Evolutionary conservation across 768 basidiomycete species (phyloP).

Genomic region (Omphalotus guepiniiformis): DNA sequence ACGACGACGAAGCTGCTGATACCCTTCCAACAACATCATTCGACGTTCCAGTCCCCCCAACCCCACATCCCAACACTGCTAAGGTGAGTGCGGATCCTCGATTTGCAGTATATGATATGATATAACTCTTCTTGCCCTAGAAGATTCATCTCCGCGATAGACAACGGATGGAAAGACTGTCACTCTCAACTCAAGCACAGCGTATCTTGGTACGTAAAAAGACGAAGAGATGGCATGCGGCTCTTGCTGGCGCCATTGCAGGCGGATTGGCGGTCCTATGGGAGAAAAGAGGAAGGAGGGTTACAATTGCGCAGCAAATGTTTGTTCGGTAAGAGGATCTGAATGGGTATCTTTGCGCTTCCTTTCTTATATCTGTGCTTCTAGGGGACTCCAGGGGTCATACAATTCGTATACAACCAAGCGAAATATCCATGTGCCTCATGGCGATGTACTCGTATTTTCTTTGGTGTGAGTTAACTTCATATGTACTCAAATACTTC

Average conservation of each 20-base stretch:
- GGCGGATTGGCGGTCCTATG: slow-evolving; percentile 73
- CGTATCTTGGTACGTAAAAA: slow-evolving; percentile 59
- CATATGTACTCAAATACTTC: not conserved
- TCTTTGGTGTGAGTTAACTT: slow-evolving; percentile 52
- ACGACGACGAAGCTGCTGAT: slow-evolving; percentile 23
- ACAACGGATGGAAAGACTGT: slow-evolving; percentile 47
- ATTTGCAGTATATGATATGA: no score
- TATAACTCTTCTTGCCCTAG: no score
- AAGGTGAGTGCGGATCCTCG: no score
- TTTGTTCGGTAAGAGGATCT: slow-evolving; percentile 68
- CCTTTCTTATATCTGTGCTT: not conserved
- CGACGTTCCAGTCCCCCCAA: slow-evolving; percentile 5
- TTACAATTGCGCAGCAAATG: slow-evolving; percentile 77
- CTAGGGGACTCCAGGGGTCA: slow-evolving; percentile 83
- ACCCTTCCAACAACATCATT: not conserved
- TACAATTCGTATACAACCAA: slow-evolving; percentile 76
- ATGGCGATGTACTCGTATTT: slow-evolving; percentile 84
- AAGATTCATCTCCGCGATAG: no score
- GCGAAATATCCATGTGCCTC: slow-evolving; percentile 66
- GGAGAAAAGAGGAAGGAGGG: slow-evolving; percentile 63
- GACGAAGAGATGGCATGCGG: slow-evolving; percentile 74
- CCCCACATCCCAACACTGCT: slow-evolving; percentile 11
- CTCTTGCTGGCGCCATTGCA: slow-evolving; percentile 71
- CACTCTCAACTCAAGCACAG: slow-evolving; percentile 59
- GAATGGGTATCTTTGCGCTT: not conserved